Base-by-base conservation (phyloP, 768 basidiomycete species). In the Lactifluus subvellereus region DNA sequence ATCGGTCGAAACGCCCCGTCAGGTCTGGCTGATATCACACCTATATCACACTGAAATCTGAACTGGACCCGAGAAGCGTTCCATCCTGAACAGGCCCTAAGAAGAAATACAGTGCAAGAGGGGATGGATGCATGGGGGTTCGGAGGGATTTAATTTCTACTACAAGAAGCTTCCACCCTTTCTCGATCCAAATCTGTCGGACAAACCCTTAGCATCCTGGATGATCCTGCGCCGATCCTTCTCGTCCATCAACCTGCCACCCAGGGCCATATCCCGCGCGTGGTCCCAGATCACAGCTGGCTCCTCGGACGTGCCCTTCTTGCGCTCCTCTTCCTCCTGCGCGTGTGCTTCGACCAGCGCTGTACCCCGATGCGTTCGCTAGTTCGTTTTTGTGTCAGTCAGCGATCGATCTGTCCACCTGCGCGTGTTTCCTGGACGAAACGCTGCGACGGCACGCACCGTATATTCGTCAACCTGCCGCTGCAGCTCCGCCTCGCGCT, bases 241-340 rank as follows among this genome's bases (percentile, higher is more conserved):
- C 63, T 97, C 95, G 69, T 92, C 94, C 91, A 99, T 89, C 35
- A 97, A 77, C 54, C 91, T 78, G 14, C 96, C 95, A 1, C 87
- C 86, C 4, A 96, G 69, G 2, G 82, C 82, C 94, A 99, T 97
- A 73, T 96, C 93, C 33, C 94, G 80, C 40, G 84, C 78, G 69
- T 91, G 93, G 68, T 99, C 96, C 96, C 96, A 98, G 32, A 98
- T 91, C 0, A 71, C 86, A 0, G 83, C 76, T 0, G 81, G 76
- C 37, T 83, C 82, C 37, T 84, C 82, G 32, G 84, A 78, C 16
- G 77, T 65, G n/a, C 76, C 75, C 61, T 71, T 72, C 67, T 67
- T 75, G 74, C 72, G 71, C 69, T 72, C 76, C 79, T 74, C 45
- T 78, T 83, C 33, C n/a, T 60, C 54, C 30, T 49, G 40, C 83